phyloP scores from a whole-genome alignment of 164 flowering plant genomes.

The Tetracentron sinense region DNA sequence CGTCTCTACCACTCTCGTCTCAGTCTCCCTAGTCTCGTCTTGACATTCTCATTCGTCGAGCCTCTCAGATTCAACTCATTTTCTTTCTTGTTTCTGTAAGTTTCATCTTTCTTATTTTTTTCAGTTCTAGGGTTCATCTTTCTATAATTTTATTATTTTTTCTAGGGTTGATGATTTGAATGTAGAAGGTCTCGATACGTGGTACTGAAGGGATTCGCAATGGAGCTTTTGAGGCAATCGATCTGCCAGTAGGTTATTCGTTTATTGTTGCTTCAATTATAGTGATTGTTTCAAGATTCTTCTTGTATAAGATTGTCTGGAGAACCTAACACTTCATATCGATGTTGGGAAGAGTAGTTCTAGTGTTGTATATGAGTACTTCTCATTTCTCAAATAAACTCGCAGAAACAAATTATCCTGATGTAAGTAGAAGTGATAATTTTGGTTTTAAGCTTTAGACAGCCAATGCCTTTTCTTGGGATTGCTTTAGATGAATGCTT shows the following conservation, averaged over 20 bases:
- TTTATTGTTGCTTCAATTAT: constrained; percentile 27
- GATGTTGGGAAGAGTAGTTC: constrained; percentile 77
- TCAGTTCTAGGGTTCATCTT: background rate
- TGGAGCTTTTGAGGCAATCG: constrained; percentile 40
- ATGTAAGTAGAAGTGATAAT: constrained; percentile 33
- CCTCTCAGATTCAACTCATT: constrained; percentile 54
- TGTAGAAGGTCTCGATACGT: constrained; percentile 49
- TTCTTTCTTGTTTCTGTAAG: constrained; percentile 1
- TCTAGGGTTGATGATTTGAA: constrained; percentile 63
- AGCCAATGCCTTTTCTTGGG: too few relatives aligned
- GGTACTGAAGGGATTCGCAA: constrained; percentile 65
- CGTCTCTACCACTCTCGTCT: constrained; percentile 72
- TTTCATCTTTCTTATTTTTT: background rate
- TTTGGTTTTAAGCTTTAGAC: background rate
- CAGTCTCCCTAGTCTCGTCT: constrained; percentile 51
- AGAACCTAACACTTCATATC: constrained; percentile 40
- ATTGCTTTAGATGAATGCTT: background rate
- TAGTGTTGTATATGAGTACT: constrained; percentile 63
- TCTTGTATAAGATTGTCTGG: constrained; percentile 23
- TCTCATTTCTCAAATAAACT: constrained; percentile 48
- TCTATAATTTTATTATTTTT: constrained; percentile 2
- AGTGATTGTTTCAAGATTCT: constrained; percentile 40
- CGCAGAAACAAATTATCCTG: constrained; percentile 18
- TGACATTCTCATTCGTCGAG: constrained; percentile 79
- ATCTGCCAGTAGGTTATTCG: constrained; percentile 33